These are phyloP conservation scores for Podosphaera aphanis DNA, from an alignment of 2,329 filamentous ascomycete species.

Conservation along the genomic window DNA sequence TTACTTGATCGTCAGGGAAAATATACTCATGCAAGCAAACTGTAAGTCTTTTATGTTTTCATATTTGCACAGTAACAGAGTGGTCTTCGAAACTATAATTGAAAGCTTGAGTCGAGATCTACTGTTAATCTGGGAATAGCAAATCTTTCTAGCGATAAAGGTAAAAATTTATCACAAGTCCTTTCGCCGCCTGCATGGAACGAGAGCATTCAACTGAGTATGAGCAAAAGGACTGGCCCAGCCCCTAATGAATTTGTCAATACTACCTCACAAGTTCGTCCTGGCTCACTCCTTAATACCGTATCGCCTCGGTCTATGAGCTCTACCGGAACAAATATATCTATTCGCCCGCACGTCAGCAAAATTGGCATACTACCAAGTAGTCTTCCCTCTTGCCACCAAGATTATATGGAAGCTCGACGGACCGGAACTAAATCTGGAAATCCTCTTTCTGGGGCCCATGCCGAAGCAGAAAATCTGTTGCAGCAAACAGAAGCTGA, in stretches of 20 bases:
- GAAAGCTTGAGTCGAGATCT: not conserved
- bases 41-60: constrained; percentile 33
- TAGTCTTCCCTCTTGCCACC: constrained; percentile 74
- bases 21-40: constrained; percentile 87
- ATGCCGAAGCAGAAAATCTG: constrained; percentile 18
- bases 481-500: constrained; percentile 38
- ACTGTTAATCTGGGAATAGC: constrained; percentile 10
- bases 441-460: constrained; percentile 16
- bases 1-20: constrained; percentile 92
- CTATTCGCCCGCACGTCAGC: constrained; percentile 26
- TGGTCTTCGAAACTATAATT: not conserved
- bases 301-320: constrained; percentile 15
- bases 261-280: constrained; percentile 4
- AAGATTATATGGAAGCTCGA: constrained; percentile 62
- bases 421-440: constrained; percentile 28
- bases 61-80: not conserved
- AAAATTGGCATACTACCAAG: constrained; percentile 83
- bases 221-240: constrained; percentile 3
- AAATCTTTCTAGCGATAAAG: constrained; percentile 13
- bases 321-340: constrained; percentile 13
- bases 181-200: constrained; percentile 31
- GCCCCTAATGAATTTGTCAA: constrained; percentile 8
- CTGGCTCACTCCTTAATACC: constrained; percentile 11
- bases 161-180: constrained; percentile 24
- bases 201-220: too few relatives aligned